Conservation (phyloP, 805 yeast species). For the Maudiozyma bulderi region DNA sequence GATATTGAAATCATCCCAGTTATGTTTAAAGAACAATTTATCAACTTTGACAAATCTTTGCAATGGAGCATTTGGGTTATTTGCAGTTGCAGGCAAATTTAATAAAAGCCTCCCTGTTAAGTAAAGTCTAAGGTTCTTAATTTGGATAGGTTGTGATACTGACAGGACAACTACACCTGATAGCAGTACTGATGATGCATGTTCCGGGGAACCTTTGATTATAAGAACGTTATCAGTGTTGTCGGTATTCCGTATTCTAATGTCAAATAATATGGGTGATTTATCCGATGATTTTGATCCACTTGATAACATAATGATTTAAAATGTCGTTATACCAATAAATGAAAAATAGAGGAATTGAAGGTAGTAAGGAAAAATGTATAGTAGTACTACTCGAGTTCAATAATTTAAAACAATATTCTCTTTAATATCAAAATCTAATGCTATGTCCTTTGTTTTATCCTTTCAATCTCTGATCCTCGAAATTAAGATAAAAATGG, state of each 20-base stretch:
- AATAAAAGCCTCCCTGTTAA: conserved; percentile 58
- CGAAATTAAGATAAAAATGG: too few relatives aligned
- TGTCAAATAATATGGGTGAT: conserved; percentile 37
- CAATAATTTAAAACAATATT: too few relatives aligned
- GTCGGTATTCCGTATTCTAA: conserved; percentile 56
- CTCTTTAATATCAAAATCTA: too few relatives aligned
- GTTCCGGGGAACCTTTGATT: conserved; percentile 66
- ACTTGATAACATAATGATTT: conserved; percentile 5
- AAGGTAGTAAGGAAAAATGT: background rate
- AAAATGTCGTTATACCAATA: background rate
- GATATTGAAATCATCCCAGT: conserved; percentile 62
- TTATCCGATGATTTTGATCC: conserved; percentile 11
- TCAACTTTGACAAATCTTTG: conserved; percentile 45
- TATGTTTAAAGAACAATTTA: conserved; percentile 59
- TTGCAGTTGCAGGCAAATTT: conserved; percentile 41
- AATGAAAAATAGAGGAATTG: background rate
- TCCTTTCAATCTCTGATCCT: too few relatives aligned
- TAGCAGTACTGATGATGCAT: conserved; percentile 67
- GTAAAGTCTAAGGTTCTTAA: conserved; percentile 53
- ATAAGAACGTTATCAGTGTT: conserved; percentile 59
- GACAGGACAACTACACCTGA: conserved; percentile 74
- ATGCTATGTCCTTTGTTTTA: too few relatives aligned
- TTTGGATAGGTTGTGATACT: conserved; percentile 61
- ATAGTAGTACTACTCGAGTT: too few relatives aligned
- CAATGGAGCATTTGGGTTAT: conserved; percentile 35